Evolutionary conservation across 192 early-diverging fungal genomes (phyloP), one percentile per base, ranked within the genome.

Genomic region (Mortierella alpina): DNA sequence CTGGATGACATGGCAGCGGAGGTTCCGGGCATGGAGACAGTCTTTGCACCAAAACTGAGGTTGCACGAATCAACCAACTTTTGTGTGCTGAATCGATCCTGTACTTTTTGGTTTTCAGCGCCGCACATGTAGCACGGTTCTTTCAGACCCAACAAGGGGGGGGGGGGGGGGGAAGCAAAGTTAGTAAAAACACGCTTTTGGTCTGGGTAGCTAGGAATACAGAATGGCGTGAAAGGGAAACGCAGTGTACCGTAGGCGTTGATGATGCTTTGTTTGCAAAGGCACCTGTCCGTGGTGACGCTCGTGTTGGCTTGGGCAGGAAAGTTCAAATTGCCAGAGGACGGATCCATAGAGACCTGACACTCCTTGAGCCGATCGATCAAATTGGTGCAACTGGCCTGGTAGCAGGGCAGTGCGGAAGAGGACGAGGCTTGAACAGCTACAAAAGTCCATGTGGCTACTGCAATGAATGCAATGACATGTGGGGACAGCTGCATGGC

Each of bases 121-220:
- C 58, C 58, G 40, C 58, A 59, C 18, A 41, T 59, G 58, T 42
- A 59, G 40, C 58, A 59, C 15, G 58, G 58, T 14, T 59, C 58
- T 59, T n/a, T n/a, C 9, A 20, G 15, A 17, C n/a, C 17, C 7
- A 54, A 20, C 9, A 54, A 10, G n/a, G n/a, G n/a, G n/a, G n/a
- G n/a, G n/a, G n/a, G n/a, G n/a, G 55, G 55, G 20, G 8, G 18
- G 17, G 39, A 7, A 39, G 31, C 0, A 15, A 59, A 12, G 31
- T 6, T 5, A 23, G 57, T 59, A 18, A 40, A 59, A 31, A 22
- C 1, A 22, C 20, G 41, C 13, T 5, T 14, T 2, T 0, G 17
- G n/a, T 1, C 31, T 6, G 10, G 13, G 5, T 12, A 23, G 39
- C 1, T 5, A 23, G 55, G 39, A 23, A 57, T 10, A 18, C 15